Percentiles rank a stretch among this genome's conserved stretches.
phyloP scores from a whole-genome alignment of 331 rosid species.

The Arachis monticola region DNA sequence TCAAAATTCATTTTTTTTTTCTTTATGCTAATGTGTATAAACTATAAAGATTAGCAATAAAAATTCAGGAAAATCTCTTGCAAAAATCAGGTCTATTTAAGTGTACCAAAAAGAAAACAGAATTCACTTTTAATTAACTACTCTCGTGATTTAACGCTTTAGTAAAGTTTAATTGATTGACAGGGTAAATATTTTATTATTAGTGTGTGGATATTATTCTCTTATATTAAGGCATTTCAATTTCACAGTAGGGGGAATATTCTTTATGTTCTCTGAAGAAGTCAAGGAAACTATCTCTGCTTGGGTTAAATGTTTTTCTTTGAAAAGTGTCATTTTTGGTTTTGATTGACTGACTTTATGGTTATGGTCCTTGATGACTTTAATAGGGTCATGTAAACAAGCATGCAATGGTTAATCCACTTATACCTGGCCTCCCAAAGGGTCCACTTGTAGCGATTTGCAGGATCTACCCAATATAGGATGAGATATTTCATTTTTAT shows the following conservation, averaged over 20 bases:
- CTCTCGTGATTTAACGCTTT: too few relatives aligned
- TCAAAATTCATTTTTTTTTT: constrained; percentile 6
- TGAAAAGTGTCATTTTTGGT: background rate
- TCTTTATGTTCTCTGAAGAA: constrained; percentile 7
- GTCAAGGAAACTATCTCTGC: background rate
- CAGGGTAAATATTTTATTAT: too few relatives aligned
- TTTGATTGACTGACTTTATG: background rate
- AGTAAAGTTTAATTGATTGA: too few relatives aligned
- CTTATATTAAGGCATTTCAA: constrained; percentile 5
- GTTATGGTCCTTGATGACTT: constrained; percentile 1
- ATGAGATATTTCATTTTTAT: background rate
- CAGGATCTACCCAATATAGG: background rate
- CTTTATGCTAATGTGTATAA: constrained; percentile 15
- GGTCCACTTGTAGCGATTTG: constrained; percentile 3
- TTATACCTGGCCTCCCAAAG: background rate
- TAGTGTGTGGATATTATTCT: too few relatives aligned
- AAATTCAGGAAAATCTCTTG: too few relatives aligned
- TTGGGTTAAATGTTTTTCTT: background rate
- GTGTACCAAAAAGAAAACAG: too few relatives aligned
- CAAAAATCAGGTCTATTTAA: too few relatives aligned
- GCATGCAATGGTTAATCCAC: constrained; percentile 1
- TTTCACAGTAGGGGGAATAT: background rate
- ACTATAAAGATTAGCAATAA: background rate
- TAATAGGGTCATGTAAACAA: background rate
- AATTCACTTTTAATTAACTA: too few relatives aligned